phyloP scores from a whole-genome alignment of 2,329 filamentous ascomycete species.

The Hortaea werneckii region DNA sequence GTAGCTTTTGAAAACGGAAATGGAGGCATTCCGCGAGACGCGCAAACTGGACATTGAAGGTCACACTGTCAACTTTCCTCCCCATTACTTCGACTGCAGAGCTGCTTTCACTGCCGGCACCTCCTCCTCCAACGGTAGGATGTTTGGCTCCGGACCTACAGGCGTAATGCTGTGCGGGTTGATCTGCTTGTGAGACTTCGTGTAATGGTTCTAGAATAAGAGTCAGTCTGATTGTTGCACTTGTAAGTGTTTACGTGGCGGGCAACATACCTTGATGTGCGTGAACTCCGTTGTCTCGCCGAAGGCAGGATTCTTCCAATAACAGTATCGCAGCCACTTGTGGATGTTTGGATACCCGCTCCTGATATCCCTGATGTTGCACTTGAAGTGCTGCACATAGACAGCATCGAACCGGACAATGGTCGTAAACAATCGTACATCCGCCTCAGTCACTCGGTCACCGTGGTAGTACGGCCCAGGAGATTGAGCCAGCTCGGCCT shows the following conservation, averaged over 20 bases:
- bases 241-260: slow-evolving; percentile 45
- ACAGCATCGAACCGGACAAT: slow-evolving; percentile 51
- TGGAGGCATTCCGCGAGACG: too few species aligned
- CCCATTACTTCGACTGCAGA: neutral
- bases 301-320: slow-evolving; percentile 76
- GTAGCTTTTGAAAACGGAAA: too few species aligned
- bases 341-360: slow-evolving; percentile 74
- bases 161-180: slow-evolving; percentile 66
- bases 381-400: slow-evolving; percentile 56
- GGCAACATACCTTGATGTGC: slow-evolving; percentile 74
- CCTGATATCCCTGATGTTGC: slow-evolving; percentile 76
- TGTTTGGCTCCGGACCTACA: slow-evolving; percentile 71
- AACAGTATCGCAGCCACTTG: slow-evolving; percentile 70
- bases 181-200: slow-evolving; percentile 55
- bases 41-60: too few species aligned
- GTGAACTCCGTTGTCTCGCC: slow-evolving; percentile 77
- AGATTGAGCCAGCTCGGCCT: slow-evolving; percentile 31
- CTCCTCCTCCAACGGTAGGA: slow-evolving; percentile 69
- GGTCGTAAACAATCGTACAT: slow-evolving; percentile 46
- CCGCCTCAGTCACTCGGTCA: slow-evolving; percentile 38
- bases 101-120: slow-evolving; percentile 43
- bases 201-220: slow-evolving; percentile 49
- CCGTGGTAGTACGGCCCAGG: slow-evolving; percentile 39
- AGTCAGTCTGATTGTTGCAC: neutral
- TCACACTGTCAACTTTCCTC: too few species aligned